Evolutionary conservation across 179 eudicot species (phyloP), one percentile per base, ranked within the genome.

Genomic region (Pouteria campechiana): DNA sequence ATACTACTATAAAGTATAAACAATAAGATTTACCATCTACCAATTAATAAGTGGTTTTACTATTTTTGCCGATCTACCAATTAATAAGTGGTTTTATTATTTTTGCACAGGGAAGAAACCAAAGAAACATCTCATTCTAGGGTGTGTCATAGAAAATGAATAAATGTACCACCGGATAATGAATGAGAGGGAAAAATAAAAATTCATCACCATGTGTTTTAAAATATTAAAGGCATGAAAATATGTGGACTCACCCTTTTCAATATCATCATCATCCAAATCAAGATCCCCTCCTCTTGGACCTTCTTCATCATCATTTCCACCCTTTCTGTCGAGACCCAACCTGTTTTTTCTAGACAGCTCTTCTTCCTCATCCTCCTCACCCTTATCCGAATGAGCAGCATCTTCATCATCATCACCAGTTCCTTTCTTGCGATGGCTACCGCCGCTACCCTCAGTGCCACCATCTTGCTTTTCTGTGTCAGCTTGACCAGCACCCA

Each of bases 341-440:
- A 73, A 57, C 58, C 84, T 80, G 37, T 61, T 68, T 74, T 75
- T 84, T 36, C 93, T 67, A 6, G 75, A 83, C 5, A 50, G 65
- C 78, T 81, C 93, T 55, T 78, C 92, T 6, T 73, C 97, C 54
- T 79, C 94, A 36, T 86, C 94, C 49, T 81, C 95, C 42, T 84
- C 97, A 34, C 85, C 95, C 68, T 54, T 81, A 44, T 88, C 95
- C 41, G 94, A 73, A 30, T 13, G 70, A 70, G 78, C 67, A 16
- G 32, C 66, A 18, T 71, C 93, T 5, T 74, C 88, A 3, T 76
- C 81, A 25, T 72, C 90, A 40, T 67, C 86, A 28, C 55, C 25
- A 21, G 70, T 13, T 57, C 83, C 83, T 50, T 75, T 83, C 55
- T 86, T 89, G 15, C 94, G 82, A 64, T 64, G 75, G 10, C 73